Conservation (phyloP, 176 grass and related monocot genomes). For the Tillandsia fasciculata region DNA sequence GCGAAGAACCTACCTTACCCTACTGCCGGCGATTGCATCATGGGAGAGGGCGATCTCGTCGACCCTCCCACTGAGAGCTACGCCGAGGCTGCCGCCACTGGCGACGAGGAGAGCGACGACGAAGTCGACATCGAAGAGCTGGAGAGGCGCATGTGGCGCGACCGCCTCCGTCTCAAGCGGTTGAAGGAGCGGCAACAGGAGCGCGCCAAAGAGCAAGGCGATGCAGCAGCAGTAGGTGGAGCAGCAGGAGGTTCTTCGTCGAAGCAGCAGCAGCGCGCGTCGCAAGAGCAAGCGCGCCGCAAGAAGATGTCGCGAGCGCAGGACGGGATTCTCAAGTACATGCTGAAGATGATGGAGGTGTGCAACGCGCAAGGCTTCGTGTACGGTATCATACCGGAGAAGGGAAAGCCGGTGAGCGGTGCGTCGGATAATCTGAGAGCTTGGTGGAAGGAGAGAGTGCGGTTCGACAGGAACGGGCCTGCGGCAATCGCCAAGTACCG, state of each 20-base stretch:
- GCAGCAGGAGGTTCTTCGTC: not conserved
- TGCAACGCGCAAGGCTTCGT: conserved; percentile 92
- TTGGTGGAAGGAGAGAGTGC: conserved; percentile 99
- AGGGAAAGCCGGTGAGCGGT: conserved; percentile 94
- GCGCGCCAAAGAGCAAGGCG: conserved; percentile 51
- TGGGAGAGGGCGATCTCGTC: conserved; percentile 58
- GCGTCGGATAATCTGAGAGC: conserved; percentile 89
- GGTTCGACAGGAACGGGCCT: conserved; percentile 93
- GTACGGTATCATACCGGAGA: conserved; percentile 96
- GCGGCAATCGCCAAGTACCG: conserved; percentile 91
- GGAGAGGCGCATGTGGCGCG: conserved; percentile 88
- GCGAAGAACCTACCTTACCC: conserved; percentile 37
- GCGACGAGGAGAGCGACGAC: conserved; percentile 57
- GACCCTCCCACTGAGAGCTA: conserved; percentile 57
- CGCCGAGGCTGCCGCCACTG: conserved; percentile 33
- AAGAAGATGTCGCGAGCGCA: conserved; percentile 99
- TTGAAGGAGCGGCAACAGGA: conserved; percentile 77
- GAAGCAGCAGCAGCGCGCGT: conserved; percentile 56
- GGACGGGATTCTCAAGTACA: conserved; percentile 98
- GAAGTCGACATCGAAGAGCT: conserved; percentile 83
- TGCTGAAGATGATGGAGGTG: conserved; percentile 99
- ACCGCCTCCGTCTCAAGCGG: conserved; percentile 76
- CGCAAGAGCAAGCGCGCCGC: conserved; percentile 86
- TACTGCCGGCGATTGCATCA: conserved; percentile 45
- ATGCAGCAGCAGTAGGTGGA: not conserved